Base-by-base conservation (phyloP, 2,329 filamentous ascomycete genomes). In the Alternaria consortialis region DNA sequence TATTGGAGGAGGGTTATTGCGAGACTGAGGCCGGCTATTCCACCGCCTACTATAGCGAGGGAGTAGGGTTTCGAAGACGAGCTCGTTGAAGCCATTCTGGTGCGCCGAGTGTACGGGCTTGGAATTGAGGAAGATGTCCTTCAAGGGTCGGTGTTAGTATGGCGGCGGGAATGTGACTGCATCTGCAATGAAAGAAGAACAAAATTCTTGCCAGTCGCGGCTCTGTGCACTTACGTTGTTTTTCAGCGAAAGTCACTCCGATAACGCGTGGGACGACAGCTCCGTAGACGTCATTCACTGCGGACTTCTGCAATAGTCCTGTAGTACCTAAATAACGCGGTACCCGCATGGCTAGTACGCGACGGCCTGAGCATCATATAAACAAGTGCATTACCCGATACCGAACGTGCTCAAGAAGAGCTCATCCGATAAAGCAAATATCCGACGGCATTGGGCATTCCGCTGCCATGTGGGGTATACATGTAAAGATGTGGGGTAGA, bases 41-140 rank as follows among this genome's bases (percentile, higher is more conserved):
- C 87, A 42, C 86, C 86, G 60, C 87, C 87, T 15, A 88, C 77
- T 40, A 89, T 86, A 65, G 86, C 86, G 60, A 88, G 76, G 54
- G 78, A 79, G 73, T 82, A 82, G 31, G 74, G 66, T 56, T 79
- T 81, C 15, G 67, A 56, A 20, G 64, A 31, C 8, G 68, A 53
- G 47, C 60, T 50, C 31, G 58, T 55, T 29, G 68, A 57, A 13
- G 65, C 50, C 73, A 75, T 76, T 52, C 48, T 31, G 44, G 13
- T 13, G 58, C 34, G 34, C 48, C 27, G 17, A 32, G 31, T 15
- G 51, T 12, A n/a, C 40, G n/a, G 20, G 29, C 23, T 37, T 27
- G 34, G 36, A 52, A 27, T n/a, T 27, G 8, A 13, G 15, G 27
- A 15, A 44, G 15, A 20, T 25, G 12, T 17, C 27, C 32, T 27